A percentile compares a stretch with the other conserved stretches of the same genome.
Evolutionary conservation across 106 monocot species (phyloP).

Genomic region (Dioscorea zingiberensis): DNA sequence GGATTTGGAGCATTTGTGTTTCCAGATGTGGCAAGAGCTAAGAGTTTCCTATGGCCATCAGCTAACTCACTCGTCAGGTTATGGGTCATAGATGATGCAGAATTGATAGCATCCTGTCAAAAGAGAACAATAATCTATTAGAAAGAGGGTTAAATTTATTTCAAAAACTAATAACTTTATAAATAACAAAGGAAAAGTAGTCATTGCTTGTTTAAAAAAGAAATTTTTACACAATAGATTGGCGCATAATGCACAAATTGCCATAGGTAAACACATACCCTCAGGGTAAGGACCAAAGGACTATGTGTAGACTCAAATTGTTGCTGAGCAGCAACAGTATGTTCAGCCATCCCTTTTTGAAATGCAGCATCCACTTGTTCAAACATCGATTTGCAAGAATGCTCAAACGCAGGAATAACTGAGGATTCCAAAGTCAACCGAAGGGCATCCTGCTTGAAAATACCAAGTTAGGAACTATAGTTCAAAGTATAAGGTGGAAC

Average conservation of each 20-base stretch:
- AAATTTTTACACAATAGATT: not conserved
- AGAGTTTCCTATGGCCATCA: conserved; percentile 70
- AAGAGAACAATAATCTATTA: not conserved
- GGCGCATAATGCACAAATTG: not conserved
- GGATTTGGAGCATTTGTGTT: conserved; percentile 47
- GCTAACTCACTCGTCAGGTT: conserved; percentile 60
- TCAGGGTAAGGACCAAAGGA: conserved; percentile 67
- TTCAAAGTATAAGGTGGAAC: no score
- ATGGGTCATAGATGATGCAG: conserved; percentile 67
- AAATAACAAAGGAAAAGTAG: not conserved
- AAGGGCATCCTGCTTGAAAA: conserved; percentile 49
- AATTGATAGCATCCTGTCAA: conserved; percentile 72
- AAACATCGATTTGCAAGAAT: conserved; percentile 76
- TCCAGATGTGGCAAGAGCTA: conserved; percentile 47
- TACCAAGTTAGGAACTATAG: no score
- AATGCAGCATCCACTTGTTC: conserved; percentile 82
- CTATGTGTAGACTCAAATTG: conserved; percentile 65
- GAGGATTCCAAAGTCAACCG: conserved; percentile 64
- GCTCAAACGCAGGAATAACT: conserved; percentile 87
- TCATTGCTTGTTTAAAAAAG: not conserved
- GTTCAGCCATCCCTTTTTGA: conserved; percentile 88
- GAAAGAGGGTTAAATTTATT: not conserved
- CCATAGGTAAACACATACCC: conserved; percentile 36
- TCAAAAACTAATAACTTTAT: not conserved
- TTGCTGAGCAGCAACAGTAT: conserved; percentile 58